Base-by-base conservation (phyloP, 768 basidiomycete species). In the Dacryopinax primogenitus region DNA sequence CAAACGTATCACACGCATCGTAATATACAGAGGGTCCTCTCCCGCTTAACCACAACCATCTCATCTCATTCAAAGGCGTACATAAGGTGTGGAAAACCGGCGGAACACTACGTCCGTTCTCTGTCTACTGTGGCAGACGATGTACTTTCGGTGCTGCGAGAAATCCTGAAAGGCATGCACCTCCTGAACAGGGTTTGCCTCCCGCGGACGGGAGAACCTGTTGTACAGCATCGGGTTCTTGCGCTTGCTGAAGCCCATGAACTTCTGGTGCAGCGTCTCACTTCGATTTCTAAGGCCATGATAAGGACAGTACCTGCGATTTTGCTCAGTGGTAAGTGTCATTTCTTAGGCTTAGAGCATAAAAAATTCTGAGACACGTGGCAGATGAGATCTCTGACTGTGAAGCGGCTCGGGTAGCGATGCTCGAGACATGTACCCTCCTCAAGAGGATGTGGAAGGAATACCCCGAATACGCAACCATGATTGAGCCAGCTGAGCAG, bases 171-270 rank as follows among this genome's bases (percentile, higher is more conserved):
- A 3, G 51, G 51, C 51, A 30, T 58, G 9, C 23, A 30, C 9
- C 51, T 58, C 13, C 51, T 58, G 13, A 21, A 58, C n/a, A n/a
- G 30, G 2, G 37, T 26, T 41, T 64, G 28, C 32, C 62, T 0
- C 62, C 33, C 51, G 1, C 9, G 15, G 2, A 45, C 28, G 6
- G 32, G 62, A 21, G 36, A 58, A 1, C 36, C 37, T 35, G 32
- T 61, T 26, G 28, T 67, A 41, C 36, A 41, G 47, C 62, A 65
- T 1, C 32, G 63, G 0, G 18, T 64, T 1, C 28, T 45, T 9
- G 39, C 33, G 2, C 33, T 67, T 41, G 35, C 26, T 3, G 62
- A 37, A 11, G 67, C 66, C 33, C 67, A 63, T 26, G 61, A 63
- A 30, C 44, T 62, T 12, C 67, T 68, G 13, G 21, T 61, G 7